phyloP scores from a whole-genome alignment of 768 basidiomycete genomes.

The Lentinula raphanica region DNA sequence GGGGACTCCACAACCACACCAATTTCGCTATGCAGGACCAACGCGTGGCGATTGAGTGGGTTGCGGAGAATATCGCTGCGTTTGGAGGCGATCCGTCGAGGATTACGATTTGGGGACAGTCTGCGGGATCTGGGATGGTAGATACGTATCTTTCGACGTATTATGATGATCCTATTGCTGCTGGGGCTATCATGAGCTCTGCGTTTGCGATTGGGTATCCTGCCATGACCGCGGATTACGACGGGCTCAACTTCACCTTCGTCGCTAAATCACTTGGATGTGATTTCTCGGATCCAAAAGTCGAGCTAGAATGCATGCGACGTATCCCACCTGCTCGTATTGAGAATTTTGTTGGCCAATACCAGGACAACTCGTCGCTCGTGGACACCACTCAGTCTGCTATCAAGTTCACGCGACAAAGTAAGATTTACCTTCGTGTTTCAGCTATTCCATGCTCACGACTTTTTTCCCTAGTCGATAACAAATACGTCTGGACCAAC shows the following conservation, averaged over 20 bases:
- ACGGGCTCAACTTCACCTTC: slow-evolving; percentile 9
- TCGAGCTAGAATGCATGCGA: slow-evolving; percentile 12
- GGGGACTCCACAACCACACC: slow-evolving; percentile 10
- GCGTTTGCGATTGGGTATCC: background rate
- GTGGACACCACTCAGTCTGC: slow-evolving; percentile 7
- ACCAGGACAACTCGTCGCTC: slow-evolving; percentile 5
- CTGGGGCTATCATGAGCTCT: slow-evolving; percentile 8
- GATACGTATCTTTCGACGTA: slow-evolving; percentile 8
- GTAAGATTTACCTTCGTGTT: background rate
- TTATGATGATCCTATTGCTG: slow-evolving; percentile 10
- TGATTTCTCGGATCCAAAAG: slow-evolving; percentile 2
- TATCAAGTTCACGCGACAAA: background rate
- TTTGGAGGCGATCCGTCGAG: slow-evolving; percentile 27
- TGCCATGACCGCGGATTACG: background rate
- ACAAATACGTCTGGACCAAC: slow-evolving; percentile 8
- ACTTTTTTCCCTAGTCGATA: background rate
- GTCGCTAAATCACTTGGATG: slow-evolving; percentile 10
- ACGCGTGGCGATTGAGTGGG: slow-evolving; percentile 24
- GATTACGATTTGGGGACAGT: slow-evolving; percentile 20
- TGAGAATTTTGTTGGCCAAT: slow-evolving; percentile 12
- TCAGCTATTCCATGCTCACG: background rate
- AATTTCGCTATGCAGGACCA: slow-evolving; percentile 27
- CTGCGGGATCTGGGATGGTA: slow-evolving; percentile 2
- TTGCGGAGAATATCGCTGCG: slow-evolving; percentile 1
- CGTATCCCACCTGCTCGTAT: slow-evolving; percentile 2